These are phyloP conservation scores for Athelia psychrophila DNA, from an alignment of 1,284 basidiomycete species.

Conservation along the genomic window DNA sequence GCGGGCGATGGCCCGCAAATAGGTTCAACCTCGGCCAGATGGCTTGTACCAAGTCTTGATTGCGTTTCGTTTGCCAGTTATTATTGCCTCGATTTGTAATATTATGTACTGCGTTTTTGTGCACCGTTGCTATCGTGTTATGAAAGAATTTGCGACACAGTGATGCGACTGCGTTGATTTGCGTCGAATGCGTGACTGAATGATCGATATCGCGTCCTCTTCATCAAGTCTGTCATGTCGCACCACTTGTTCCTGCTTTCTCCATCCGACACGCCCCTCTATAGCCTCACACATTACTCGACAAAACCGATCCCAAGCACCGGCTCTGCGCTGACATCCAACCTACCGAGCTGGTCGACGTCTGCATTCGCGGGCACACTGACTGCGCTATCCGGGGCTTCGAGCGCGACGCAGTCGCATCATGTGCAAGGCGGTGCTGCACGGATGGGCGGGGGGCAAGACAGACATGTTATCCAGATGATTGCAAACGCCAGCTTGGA, in stretches of 20 bases:
- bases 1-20: too few species aligned
- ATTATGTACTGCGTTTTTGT: too few species aligned
- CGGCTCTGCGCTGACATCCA: slow-evolving; percentile 68
- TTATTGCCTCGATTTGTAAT: too few species aligned
- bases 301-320: slow-evolving; percentile 61
- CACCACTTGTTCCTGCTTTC: slow-evolving; percentile 81
- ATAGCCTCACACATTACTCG: slow-evolving; percentile 76
- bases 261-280: slow-evolving; percentile 79
- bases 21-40: too few species aligned
- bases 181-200: too few species aligned
- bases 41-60: too few species aligned
- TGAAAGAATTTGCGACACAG: too few species aligned
- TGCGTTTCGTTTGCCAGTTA: too few species aligned
- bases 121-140: too few species aligned
- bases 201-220: too few species aligned
- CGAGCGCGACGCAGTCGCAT: slow-evolving; percentile 61
- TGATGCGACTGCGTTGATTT: too few species aligned
- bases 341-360: slow-evolving; percentile 82
- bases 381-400: slow-evolving; percentile 78
- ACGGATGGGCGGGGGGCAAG: slow-evolving; percentile 70
- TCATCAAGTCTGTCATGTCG: slow-evolving; percentile 51
- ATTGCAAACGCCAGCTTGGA: slow-evolving; percentile 93
- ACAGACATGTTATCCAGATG: slow-evolving; percentile 94
- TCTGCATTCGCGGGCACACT: slow-evolving; percentile 85
- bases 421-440: slow-evolving; percentile 60